phyloP scores from a whole-genome alignment of 331 rosid genomes.

The Malus hybrid region DNA sequence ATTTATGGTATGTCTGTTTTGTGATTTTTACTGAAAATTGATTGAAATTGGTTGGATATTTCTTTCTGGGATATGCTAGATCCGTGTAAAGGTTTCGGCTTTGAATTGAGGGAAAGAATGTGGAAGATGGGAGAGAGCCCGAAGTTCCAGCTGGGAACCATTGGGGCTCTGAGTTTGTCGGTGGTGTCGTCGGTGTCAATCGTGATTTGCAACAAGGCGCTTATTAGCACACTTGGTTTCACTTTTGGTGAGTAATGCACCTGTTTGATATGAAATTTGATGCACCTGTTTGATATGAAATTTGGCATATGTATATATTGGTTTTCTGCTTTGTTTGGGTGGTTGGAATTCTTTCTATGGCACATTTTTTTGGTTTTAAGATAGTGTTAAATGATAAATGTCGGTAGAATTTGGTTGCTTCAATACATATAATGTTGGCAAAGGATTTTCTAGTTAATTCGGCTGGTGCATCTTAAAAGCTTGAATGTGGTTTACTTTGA shows the following conservation, averaged over 20 bases:
- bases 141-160: slow-evolving; percentile 54
- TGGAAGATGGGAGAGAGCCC: slow-evolving; percentile 41
- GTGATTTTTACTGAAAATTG: not conserved
- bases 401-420: not conserved
- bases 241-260: slow-evolving; percentile 42
- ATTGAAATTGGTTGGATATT: not conserved
- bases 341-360: not conserved
- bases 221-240: slow-evolving; percentile 51
- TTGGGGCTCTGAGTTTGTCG: slow-evolving; percentile 58
- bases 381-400: not conserved
- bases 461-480: not conserved
- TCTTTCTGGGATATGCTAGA: slow-evolving; percentile 1
- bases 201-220: slow-evolving; percentile 62
- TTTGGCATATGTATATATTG: not conserved
- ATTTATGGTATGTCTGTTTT: not conserved
- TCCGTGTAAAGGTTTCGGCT: slow-evolving; percentile 12
- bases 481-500: not conserved
- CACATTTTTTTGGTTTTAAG: not conserved
- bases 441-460: not conserved
- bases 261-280: not conserved
- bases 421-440: not conserved
- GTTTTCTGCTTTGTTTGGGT: not conserved
- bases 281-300: not conserved
- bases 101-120: slow-evolving; percentile 1
- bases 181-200: slow-evolving; percentile 61